A percentile compares a stretch with the other conserved stretches of the same genome.
Evolutionary conservation across 2,329 filamentous ascomycete genomes (phyloP).

Genomic region (Aspergillus costaricaensis): DNA sequence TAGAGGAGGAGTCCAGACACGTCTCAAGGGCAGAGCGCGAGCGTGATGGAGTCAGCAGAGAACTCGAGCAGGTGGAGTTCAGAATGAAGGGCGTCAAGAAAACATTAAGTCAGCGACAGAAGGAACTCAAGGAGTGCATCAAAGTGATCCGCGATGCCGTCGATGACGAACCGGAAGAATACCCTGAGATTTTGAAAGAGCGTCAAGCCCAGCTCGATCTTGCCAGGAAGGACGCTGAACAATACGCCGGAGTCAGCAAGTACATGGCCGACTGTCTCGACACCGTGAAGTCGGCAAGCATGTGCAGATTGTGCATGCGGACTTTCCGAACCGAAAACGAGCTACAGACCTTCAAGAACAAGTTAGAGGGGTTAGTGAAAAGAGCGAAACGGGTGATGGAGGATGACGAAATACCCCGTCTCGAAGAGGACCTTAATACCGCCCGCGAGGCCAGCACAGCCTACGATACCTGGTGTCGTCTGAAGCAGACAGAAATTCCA

Average conservation of each 20-base stretch:
- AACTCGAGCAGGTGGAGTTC: conserved; percentile 75
- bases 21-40: conserved; percentile 67
- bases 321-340: conserved; percentile 63
- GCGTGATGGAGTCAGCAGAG: conserved; percentile 69
- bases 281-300: conserved; percentile 66
- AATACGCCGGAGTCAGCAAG: conserved; percentile 66
- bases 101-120: conserved; percentile 64
- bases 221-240: conserved; percentile 64
- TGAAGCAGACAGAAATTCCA: conserved; percentile 70
- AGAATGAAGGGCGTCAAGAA: conserved; percentile 67
- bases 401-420: conserved; percentile 62
- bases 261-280: conserved; percentile 72
- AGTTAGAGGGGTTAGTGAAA: conserved; percentile 60
- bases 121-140: conserved; percentile 64
- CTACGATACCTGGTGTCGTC: conserved; percentile 73
- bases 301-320: conserved; percentile 75
- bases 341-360: conserved; percentile 64
- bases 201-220: conserved; percentile 55
- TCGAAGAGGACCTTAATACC: conserved; percentile 63
- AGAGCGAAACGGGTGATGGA: conserved; percentile 58
- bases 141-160: conserved; percentile 62
- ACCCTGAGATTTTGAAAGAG: conserved; percentile 54
- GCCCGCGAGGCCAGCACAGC: conserved; percentile 65
- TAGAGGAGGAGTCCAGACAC: conserved; percentile 59
- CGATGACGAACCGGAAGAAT: conserved; percentile 54